Evolutionary conservation across 1,139 yeast genomes (phyloP).

Genomic region (Pichia sp.): DNA sequence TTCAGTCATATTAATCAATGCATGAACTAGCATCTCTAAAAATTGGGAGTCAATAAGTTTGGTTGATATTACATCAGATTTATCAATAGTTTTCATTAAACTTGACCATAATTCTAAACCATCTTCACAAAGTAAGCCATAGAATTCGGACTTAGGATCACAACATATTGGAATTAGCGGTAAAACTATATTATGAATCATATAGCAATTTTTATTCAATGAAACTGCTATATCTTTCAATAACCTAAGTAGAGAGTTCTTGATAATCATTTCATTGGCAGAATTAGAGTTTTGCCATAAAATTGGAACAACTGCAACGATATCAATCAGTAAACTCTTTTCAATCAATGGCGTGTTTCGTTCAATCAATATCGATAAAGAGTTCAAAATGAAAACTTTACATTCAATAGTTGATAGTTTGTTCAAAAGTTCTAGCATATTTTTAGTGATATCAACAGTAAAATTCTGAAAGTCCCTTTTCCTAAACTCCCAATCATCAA

Average conservation of each 20-base stretch:
- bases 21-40: constrained; percentile 42
- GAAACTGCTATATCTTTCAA: constrained; percentile 60
- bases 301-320: constrained; percentile 57
- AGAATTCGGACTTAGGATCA: constrained; percentile 53
- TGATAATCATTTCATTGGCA: constrained; percentile 54
- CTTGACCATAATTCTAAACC: constrained; percentile 82
- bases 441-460: constrained; percentile 44
- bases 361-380: constrained; percentile 58
- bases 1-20: constrained; percentile 63
- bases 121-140: constrained; percentile 70
- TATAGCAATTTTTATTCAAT: constrained; percentile 50
- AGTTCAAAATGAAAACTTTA: constrained; percentile 60
- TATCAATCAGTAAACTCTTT: constrained; percentile 41
- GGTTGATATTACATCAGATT: constrained; percentile 27
- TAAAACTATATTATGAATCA: constrained; percentile 55
- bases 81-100: constrained; percentile 51
- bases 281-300: constrained; percentile 63
- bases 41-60: constrained; percentile 34
- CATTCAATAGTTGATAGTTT: constrained; percentile 60
- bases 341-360: constrained; percentile 56
- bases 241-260: constrained; percentile 64
- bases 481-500: constrained; percentile 84
- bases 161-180: constrained; percentile 62
- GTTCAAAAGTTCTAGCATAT: constrained; percentile 41
- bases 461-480: constrained; percentile 61